Base-by-base conservation (phyloP, 1,284 basidiomycete genomes). In the Boletellus deceptivus region DNA sequence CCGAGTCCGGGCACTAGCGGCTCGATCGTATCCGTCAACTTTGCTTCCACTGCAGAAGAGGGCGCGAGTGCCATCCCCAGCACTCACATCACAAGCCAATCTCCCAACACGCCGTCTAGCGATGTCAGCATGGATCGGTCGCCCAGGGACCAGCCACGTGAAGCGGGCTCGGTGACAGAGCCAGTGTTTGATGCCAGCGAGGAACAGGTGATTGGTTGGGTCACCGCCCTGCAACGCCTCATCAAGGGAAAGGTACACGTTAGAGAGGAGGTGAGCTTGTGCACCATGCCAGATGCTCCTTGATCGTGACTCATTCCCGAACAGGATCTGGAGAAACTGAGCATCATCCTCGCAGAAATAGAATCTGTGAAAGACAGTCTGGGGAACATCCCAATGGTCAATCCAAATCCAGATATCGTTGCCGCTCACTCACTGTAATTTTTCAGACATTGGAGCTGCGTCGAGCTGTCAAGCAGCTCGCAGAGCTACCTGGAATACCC, bases 261-360 rank as follows among this genome's bases (percentile, higher is more conserved):
- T 41, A 53, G 43, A 22, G 60, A 68, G 17, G 50, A 62, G 55
- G 67, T 65, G 48, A 55, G 52, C 18, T 11, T 13, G 16, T n/a
- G 11, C 31, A 1, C 40, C 35, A 22, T 20, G 3, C 35, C 18
- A 4, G 36, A 42, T 37, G 9, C 2, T 11, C 25, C 8, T 11
- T 34, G 16, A 3, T 46, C 22, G 25, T 10, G 3, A 14, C 45
- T 50, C 31, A 53, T 43, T 17, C 3, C 6, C 24, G 29, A 40
- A 7, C 40, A 66, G 64, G 61, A 53, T 17, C 52, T 66, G 16
- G 62, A 67, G 17, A 42, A 43, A 11, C 33, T 70, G 48, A 66
- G 67, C 38, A 48, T 64, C 42, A 36, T 55, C 25, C 55, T 66
- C 18, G 66, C 66, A 4, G 61, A 70, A 46, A 62, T 66, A 43